phyloP scores from a whole-genome alignment of 202 grass and related monocot genomes.

The Brachypodium distachyon region DNA sequence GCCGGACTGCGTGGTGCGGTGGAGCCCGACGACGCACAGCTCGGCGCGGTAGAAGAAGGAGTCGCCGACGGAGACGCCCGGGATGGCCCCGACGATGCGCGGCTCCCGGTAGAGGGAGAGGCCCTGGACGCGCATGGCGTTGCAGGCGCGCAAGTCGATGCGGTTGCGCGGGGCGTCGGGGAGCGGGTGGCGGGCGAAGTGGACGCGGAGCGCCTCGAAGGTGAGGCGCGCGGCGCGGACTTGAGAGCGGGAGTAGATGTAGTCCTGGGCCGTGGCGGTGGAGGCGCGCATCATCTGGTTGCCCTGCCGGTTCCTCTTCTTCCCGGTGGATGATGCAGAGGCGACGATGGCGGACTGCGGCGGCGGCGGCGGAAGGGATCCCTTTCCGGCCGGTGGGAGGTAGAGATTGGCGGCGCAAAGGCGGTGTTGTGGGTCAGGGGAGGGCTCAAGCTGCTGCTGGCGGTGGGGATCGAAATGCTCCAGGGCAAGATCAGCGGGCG shows the following conservation, averaged over 20 bases:
- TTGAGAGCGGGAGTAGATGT: conserved; percentile 28
- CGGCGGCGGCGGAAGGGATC: too few relatives aligned
- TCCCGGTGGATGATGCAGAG: too few relatives aligned
- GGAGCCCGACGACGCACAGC: conserved; percentile 57
- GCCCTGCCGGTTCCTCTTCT: too few relatives aligned
- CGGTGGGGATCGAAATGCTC: neutral
- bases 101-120: conserved; percentile 42
- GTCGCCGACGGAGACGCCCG: conserved; percentile 57
- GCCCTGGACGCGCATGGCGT: conserved; percentile 33
- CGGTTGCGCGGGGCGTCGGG: conserved; percentile 6
- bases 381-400: neutral
- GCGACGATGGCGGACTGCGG: too few relatives aligned
- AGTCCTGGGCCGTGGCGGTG: conserved; percentile 6
- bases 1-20: conserved; percentile 45
- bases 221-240: conserved; percentile 57
- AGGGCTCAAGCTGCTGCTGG: neutral
- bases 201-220: conserved; percentile 50
- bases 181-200: conserved; percentile 4
- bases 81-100: conserved; percentile 54
- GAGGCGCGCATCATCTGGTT: conserved; percentile 57
- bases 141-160: conserved; percentile 45
- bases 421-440: conserved; percentile 6
- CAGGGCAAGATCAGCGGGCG: neutral
- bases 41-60: conserved; percentile 78
- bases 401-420: neutral